These are phyloP conservation scores for Chrysosporium keratinophilum DNA, from an alignment of 2,329 filamentous ascomycete genomes.

Conservation along the genomic window DNA sequence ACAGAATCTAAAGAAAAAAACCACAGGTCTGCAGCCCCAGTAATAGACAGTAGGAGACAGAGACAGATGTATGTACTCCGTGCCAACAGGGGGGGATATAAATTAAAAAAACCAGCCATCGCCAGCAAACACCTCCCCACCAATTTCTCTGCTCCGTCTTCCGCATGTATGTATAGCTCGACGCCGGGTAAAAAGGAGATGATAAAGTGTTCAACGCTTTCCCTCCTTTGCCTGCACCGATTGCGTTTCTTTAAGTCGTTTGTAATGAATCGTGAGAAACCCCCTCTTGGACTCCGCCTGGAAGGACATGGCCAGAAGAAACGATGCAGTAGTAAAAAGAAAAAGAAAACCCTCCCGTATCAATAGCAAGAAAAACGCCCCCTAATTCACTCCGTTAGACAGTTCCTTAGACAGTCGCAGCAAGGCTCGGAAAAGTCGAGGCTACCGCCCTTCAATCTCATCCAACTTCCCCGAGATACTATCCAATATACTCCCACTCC, in stretches of 20 bases:
- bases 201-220: too few relatives aligned
- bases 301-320: too few relatives aligned
- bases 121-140: background rate
- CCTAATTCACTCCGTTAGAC: background rate
- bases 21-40: background rate
- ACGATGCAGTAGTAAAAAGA: too few relatives aligned
- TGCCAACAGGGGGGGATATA: too few relatives aligned
- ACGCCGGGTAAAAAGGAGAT: background rate
- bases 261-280: too few relatives aligned
- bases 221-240: too few relatives aligned
- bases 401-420: background rate
- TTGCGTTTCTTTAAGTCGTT: too few relatives aligned
- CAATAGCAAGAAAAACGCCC: background rate
- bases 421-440: background rate
- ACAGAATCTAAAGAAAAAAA: background rate
- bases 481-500: background rate
- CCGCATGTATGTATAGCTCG: background rate
- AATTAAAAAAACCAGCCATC: conserved; percentile 1
- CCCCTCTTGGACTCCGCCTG: too few relatives aligned
- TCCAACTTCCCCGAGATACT: conserved; percentile 8
- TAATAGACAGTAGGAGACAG: background rate
- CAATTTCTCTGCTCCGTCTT: background rate
- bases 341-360: background rate
- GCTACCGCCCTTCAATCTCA: conserved; percentile 12
- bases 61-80: background rate